Evolutionary conservation across 1,284 basidiomycete genomes (phyloP), one percentile per base, ranked within the genome.

Genomic region (Ustilago xerochloae): DNA sequence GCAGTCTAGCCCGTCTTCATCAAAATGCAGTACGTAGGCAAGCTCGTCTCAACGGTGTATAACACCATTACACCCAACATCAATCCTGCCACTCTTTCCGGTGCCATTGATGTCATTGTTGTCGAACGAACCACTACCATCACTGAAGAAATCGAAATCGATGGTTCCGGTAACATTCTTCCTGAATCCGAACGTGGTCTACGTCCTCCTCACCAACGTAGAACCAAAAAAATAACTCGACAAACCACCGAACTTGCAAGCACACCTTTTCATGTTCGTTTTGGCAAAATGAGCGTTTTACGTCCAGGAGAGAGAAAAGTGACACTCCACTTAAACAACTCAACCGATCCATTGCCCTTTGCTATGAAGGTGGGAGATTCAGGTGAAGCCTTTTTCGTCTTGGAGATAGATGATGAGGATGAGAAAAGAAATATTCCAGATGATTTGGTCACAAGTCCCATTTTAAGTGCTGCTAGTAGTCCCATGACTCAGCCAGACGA

Each of bases 311-410:
- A 99, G 86, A 96, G 97, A 87, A 93, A 93, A 88, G 93, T 80
- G 22, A 77, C 79, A 28, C 71, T 76, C 32, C 81, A 76, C 46
- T 68, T 84, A 43, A 84, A 84, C 71, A 72, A 70, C 56, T 77
- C 78, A 0, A 61, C 78, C n/a, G 80, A 84, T 30, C 88, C 89
- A 10, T 90, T 94, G 53, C 96, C 96, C 2, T 99, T 94, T 84
- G 89, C 89, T 82, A 99, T 99, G 97, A 99, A 99, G 87, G 95
- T 99, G 75, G 94, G 94, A 43, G 96, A 99, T 68, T 93, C 95
- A 2, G 97, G 97, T 18, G 97, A 99, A 86, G 97, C 96, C 0
- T 99, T 99, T 87, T 99, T 99, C 81, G 92, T 99, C 38, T 93
- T 99, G 77, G 95, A 99, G 85, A 97, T 96, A 1, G 93, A 97